phyloP scores from a whole-genome alignment of 345 rosid species.

The Mallotus nudiflorus region DNA sequence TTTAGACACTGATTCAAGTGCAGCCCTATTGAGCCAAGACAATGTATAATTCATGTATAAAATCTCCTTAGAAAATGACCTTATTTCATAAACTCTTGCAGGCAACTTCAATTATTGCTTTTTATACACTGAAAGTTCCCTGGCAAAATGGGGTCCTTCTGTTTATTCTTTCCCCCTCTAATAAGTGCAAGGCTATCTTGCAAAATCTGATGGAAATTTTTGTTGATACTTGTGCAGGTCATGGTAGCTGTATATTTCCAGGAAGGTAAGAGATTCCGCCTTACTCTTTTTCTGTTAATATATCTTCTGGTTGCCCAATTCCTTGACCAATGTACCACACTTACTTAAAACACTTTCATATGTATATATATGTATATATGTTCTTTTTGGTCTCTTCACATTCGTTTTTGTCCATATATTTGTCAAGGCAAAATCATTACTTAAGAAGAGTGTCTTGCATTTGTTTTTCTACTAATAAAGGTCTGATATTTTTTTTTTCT shows the following conservation, averaged over 20 bases:
- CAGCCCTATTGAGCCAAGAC: constrained; percentile 24
- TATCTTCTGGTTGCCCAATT: neutral
- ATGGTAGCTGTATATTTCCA: constrained; percentile 86
- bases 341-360: neutral
- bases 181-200: neutral
- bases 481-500: neutral
- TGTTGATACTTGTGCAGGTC: constrained; percentile 60
- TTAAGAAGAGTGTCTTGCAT: constrained; percentile 7
- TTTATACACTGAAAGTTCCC: neutral
- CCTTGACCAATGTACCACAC: neutral
- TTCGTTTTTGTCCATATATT: neutral
- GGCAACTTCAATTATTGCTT: constrained; percentile 20
- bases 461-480: neutral
- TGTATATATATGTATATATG: neutral
- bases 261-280: constrained; percentile 68
- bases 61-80: constrained; percentile 18
- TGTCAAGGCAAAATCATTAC: constrained; percentile 8
- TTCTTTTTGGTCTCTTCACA: constrained; percentile 1
- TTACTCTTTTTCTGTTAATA: neutral
- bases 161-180: neutral
- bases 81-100: constrained; percentile 15
- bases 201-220: constrained; percentile 14
- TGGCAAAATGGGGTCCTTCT: constrained; percentile 13
- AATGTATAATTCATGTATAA: constrained; percentile 9
- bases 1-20: constrained; percentile 13